phyloP scores from a whole-genome alignment of 768 basidiomycete genomes.

The Tylopilus sp. region DNA sequence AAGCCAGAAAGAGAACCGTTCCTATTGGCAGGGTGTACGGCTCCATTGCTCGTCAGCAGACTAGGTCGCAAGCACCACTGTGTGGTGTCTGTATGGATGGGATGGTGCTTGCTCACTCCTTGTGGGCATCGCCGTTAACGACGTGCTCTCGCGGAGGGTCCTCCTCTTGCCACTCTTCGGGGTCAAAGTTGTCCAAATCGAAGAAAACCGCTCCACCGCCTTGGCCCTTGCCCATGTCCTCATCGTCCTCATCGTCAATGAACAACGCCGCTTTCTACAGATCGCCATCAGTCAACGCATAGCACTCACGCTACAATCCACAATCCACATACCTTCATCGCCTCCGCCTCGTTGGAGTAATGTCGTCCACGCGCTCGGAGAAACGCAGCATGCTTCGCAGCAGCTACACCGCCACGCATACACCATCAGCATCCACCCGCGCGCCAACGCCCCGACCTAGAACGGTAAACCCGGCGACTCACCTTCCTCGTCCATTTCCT shows the following conservation, averaged over 20 bases:
- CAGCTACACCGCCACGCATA: conserved; percentile 43
- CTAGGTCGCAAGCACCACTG: not conserved
- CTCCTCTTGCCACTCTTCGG: not conserved
- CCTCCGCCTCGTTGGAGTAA: conserved; percentile 89
- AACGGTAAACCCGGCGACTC: conserved; percentile 28
- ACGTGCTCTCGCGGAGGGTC: not conserved
- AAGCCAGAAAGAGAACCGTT: not conserved
- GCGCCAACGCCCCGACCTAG: too few species aligned
- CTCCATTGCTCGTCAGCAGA: not conserved
- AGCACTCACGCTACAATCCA: too few species aligned
- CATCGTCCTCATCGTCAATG: conserved; percentile 59
- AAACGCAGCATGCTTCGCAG: conserved; percentile 79
- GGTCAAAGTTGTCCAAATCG: conserved; percentile 10
- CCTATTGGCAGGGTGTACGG: not conserved
- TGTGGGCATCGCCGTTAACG: conserved; percentile 24
- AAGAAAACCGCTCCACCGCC: not conserved
- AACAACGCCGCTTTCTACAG: conserved; percentile 60
- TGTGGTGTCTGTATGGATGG: not conserved
- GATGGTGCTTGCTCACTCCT: conserved; percentile 4
- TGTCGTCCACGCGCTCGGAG: conserved; percentile 77
- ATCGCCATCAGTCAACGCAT: not conserved
- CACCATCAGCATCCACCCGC: not conserved
- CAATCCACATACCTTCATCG: conserved; percentile 74
- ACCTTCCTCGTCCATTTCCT: conserved; percentile 92
- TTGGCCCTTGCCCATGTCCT: not conserved